phyloP scores from a whole-genome alignment of 106 monocot genomes.

The Amphibolis antarctica region DNA sequence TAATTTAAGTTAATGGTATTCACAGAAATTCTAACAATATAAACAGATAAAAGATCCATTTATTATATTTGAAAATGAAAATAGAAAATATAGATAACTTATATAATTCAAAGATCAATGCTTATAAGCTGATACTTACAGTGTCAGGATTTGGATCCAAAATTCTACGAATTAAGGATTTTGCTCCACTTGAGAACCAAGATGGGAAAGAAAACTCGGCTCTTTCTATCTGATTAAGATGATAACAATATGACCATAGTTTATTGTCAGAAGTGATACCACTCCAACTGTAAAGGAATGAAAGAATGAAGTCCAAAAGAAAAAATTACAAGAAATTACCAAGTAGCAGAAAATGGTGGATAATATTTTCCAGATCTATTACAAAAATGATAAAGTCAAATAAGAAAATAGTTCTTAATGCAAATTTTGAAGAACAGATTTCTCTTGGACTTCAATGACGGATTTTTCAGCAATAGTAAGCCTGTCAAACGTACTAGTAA shows the following conservation, averaged over 20 bases:
- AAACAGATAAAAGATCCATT: too few species aligned
- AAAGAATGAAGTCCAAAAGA: neutral
- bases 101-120: neutral
- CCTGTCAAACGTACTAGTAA: too few species aligned
- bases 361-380: too few species aligned
- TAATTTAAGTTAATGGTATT: too few species aligned
- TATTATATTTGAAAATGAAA: neutral
- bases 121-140: slow-evolving; percentile 28
- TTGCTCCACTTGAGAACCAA: slow-evolving; percentile 68
- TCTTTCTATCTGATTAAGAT: slow-evolving; percentile 41
- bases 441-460: too few species aligned
- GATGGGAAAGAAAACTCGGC: slow-evolving; percentile 67
- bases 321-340: too few species aligned
- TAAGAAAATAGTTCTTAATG: too few species aligned
- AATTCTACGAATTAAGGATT: slow-evolving; percentile 54
- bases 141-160: slow-evolving; percentile 67
- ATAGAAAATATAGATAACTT: neutral
- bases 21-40: too few species aligned
- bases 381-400: too few species aligned
- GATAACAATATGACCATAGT: neutral
- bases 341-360: too few species aligned
- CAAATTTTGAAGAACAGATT: too few species aligned
- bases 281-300: neutral
- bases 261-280: neutral
- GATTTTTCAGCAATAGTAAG: too few species aligned